phyloP scores from a whole-genome alignment of 2,329 filamentous ascomycete genomes.

The Claviceps sp. region DNA sequence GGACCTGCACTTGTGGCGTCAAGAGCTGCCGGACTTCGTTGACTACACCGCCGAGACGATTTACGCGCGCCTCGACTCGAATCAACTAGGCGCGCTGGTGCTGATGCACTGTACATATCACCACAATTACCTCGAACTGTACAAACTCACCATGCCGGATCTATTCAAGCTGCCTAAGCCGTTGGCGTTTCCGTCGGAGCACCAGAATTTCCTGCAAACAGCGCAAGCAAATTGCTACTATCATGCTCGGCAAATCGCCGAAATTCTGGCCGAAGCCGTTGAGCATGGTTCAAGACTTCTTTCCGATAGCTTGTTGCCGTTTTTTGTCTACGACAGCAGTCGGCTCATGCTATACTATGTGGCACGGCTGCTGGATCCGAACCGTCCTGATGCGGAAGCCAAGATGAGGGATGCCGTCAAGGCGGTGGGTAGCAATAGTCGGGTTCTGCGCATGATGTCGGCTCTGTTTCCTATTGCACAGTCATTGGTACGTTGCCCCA shows the following conservation, averaged over 20 bases:
- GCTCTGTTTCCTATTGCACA: slow-evolving; percentile 25
- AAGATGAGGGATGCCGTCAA: slow-evolving; percentile 25
- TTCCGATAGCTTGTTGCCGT: slow-evolving; percentile 31
- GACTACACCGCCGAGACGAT: slow-evolving; percentile 30
- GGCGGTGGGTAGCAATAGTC: slow-evolving; percentile 26
- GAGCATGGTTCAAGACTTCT: slow-evolving; percentile 27
- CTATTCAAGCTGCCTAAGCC: slow-evolving; percentile 30
- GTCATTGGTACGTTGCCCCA: slow-evolving; percentile 19
- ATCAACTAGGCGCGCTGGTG: slow-evolving; percentile 30
- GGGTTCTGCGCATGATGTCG: slow-evolving; percentile 23
- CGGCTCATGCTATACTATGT: slow-evolving; percentile 35
- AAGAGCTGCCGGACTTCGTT: slow-evolving; percentile 28
- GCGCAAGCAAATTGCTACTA: slow-evolving; percentile 25
- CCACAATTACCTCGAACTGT: slow-evolving; percentile 31
- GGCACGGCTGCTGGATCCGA: slow-evolving; percentile 27
- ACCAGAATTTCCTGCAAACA: slow-evolving; percentile 21
- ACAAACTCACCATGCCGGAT: slow-evolving; percentile 31
- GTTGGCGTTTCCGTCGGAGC: slow-evolving; percentile 25
- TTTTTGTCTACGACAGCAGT: slow-evolving; percentile 33
- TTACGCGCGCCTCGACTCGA: slow-evolving; percentile 31
- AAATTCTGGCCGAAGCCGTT: slow-evolving; percentile 25
- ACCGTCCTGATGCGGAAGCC: slow-evolving; percentile 19
- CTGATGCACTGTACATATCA: slow-evolving; percentile 33
- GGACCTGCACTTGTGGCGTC: slow-evolving; percentile 27
- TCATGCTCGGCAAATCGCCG: slow-evolving; percentile 24